Base-by-base conservation (phyloP, 495 filamentous ascomycete species). In the Hypoxylon subgilvum region DNA sequence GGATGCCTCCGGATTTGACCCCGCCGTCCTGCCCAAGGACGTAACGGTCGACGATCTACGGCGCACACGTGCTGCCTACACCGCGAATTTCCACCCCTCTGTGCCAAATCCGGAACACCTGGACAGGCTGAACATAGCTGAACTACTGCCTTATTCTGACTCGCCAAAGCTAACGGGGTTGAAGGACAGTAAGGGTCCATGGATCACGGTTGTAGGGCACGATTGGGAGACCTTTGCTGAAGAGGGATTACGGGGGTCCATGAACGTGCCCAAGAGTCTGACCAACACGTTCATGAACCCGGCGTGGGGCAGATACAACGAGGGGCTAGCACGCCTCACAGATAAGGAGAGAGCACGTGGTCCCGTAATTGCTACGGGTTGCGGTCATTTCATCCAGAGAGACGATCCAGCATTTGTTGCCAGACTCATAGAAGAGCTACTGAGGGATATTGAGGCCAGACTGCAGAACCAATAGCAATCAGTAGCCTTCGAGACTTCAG, bases 381-480 rank as follows among this genome's bases (percentile, higher is more conserved):
- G 83, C 34, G 84, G 84, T 0, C 84, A 87, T 64, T 87, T 87
- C 60, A 76, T 88, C 25, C 84, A 87, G 61, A 80, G 66, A 57
- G 84, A 87, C 57, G 76, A 82, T 50, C 84, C 84, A 14, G 65
- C 38, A n/a, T 76, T 86, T 61, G 85, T 87, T 12, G 77, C 75
- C 0, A 63, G 60, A 27, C 76, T 84, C 59, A 63, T 80, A n/a
- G 57, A 63, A 41, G 65, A 60, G 3, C 41, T 86, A 32, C 43
- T 84, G 1, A 27, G 4, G 43, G 31, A 25, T 6, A 14, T 63
- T 2, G 47, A 43, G 36, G 21, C 23, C n/a, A n/a, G n/a, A n/a
- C n/a, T n/a, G n/a, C n/a, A n/a, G n/a, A n/a, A n/a, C n/a, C n/a
- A n/a, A n/a, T n/a, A n/a, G n/a, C n/a, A n/a, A n/a, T n/a, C n/a